Conservation (phyloP, 495 filamentous ascomycete genomes). For the Aspergillus steynii region DNA sequence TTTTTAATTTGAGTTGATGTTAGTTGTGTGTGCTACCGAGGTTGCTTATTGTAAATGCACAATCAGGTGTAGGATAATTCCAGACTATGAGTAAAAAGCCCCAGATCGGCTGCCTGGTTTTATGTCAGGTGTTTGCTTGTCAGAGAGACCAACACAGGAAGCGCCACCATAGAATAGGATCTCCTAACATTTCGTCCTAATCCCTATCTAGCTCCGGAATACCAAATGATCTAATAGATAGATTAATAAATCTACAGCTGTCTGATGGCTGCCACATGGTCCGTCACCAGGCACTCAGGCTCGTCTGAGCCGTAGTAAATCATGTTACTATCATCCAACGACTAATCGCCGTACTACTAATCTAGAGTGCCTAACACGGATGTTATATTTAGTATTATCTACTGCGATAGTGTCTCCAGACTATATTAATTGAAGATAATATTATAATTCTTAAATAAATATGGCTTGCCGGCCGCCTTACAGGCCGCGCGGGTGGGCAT, state of each 20-base stretch:
- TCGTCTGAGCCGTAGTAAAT: conserved; percentile 57
- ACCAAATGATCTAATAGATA: too few species aligned
- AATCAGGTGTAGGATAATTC: too few species aligned
- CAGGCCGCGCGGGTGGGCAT: conserved; percentile 38
- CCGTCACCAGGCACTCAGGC: conserved; percentile 57
- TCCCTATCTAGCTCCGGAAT: conserved; percentile 8
- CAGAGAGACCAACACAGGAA: too few species aligned
- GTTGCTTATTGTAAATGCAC: too few species aligned
- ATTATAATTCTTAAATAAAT: conserved; percentile 70
- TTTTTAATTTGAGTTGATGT: too few species aligned
- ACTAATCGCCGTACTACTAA: conserved; percentile 66
- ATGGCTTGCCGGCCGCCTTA: conserved; percentile 59
- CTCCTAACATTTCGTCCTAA: conserved; percentile 19
- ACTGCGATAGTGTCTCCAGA: conserved; percentile 59
- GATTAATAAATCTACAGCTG: too few species aligned
- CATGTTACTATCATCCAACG: conserved; percentile 62
- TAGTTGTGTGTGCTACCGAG: too few species aligned
- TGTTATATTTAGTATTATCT: conserved; percentile 49
- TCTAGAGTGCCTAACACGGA: conserved; percentile 58
- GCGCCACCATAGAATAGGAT: too few species aligned
- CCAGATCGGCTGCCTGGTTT: too few species aligned
- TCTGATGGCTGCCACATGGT: conserved; percentile 50
- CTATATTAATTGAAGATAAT: conserved; percentile 40
- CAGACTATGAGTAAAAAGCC: too few species aligned
- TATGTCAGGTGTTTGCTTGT: too few species aligned